Evolutionary conservation across 139 green algal genomes (phyloP), one percentile per base, ranked within the genome.

Genomic region (Ulvella scutata): DNA sequence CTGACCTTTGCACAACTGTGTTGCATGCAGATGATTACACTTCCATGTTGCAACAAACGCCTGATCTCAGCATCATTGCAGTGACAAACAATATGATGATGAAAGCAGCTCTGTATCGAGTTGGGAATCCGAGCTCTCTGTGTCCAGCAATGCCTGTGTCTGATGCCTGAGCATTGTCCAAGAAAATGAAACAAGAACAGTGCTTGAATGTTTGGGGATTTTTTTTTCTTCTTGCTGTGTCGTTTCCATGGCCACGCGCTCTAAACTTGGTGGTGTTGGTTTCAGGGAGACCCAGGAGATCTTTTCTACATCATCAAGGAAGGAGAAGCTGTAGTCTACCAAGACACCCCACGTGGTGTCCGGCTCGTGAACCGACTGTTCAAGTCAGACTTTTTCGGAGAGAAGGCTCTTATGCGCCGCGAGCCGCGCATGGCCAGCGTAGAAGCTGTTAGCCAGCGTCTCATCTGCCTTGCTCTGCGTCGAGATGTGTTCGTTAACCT

Each of bases 291-390:
- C 21, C 59, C 80, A 3, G 92, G 90, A 2, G 89, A 96, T 75
- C 75, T 90, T 2, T 97, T 97, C 79, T 97, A 95, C 83, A 96
- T 98, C 73, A 91, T 98, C 75, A 92, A 93, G 80, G 88, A 94
- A 43, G 93, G 93, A 4, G 91, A 96, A 79, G 93, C 92, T 6
- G 84, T 91, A 73, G 91, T 97, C 76, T 88, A 90, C 61, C 80
- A 92, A 77, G 87, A 80, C 75, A 85, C 76, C 23, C 78, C 62
- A 4, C 59, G 79, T n/a, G 88, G 83, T 17, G 81, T 73, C 43
- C 80, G 80, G 28, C 90, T 90, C 79, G 88, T 98, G 20, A 97
- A 97, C 82, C 88, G 94, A 78, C 88, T 97, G 9, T 96, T 95
- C 83, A 90, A 85, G 34, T 83, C 86, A 9, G 92, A 97, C 82